These are phyloP conservation scores for Strobilomyces confusus DNA, from an alignment of 768 basidiomycete genomes.

Conservation along the genomic window DNA sequence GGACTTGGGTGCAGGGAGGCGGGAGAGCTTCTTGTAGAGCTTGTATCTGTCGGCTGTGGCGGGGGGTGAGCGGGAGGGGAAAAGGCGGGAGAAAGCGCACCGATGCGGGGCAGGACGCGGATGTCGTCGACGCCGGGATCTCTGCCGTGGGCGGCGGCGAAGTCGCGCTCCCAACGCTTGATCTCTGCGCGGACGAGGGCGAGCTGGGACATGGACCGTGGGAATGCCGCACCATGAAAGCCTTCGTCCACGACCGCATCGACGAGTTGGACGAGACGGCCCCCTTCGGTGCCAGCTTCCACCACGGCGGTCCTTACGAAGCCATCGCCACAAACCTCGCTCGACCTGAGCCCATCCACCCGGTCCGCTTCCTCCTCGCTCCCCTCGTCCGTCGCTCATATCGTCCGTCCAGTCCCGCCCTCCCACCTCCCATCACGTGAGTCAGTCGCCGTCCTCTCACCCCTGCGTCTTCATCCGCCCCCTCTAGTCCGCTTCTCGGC, in stretches of 20 bases:
- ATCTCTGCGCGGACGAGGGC: conserved; percentile 58
- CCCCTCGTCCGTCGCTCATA: conserved; percentile 24
- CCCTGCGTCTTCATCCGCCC: conserved; percentile 9
- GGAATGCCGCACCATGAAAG: conserved; percentile 15
- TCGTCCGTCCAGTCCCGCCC: conserved; percentile 11
- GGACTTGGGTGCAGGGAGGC: conserved; percentile 41
- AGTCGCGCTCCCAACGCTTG: conserved; percentile 74
- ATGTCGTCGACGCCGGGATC: conserved; percentile 72
- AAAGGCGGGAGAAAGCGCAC: conserved; percentile 38
- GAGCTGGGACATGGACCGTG: conserved; percentile 12
- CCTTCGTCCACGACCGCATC: conserved; percentile 50
- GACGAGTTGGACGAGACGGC: conserved; percentile 78
- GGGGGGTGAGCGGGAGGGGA: background rate
- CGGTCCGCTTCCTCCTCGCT: conserved; percentile 4
- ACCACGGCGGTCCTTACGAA: conserved; percentile 77
- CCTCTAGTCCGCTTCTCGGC: conserved; percentile 9
- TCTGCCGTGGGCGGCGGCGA: conserved; percentile 50
- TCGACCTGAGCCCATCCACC: conserved; percentile 8
- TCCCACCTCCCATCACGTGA: conserved; percentile 15
- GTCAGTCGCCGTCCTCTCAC: background rate
- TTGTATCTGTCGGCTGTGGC: conserved; percentile 71
- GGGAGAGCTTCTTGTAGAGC: conserved; percentile 69
- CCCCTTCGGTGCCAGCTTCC: conserved; percentile 58
- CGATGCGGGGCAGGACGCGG: conserved; percentile 54
- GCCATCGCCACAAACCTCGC: conserved; percentile 37